Evolutionary conservation across 208 protist genomes (phyloP), one percentile per base, ranked within the genome.

Genomic region (Acanthamoeba lenticulata): DNA sequence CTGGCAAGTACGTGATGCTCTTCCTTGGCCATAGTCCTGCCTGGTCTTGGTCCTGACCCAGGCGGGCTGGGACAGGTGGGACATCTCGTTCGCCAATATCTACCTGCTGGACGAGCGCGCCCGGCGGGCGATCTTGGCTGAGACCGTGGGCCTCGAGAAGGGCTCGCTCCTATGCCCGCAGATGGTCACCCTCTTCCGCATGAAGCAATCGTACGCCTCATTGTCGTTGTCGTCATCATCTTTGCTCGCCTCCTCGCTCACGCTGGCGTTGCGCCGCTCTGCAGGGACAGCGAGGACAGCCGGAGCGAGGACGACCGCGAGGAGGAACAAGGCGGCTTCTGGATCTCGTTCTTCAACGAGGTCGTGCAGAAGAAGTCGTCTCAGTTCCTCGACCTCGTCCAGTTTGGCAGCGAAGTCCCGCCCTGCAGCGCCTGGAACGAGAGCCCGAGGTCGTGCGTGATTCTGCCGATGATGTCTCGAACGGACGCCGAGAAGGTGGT

Each of bases 1-100:
- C 57, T 11, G 85, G 57, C 36, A 65, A 49, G 85, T 74, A 45
- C 49, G 52, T 36, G 36, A n/a, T n/a, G n/a, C n/a, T n/a, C n/a
- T n/a, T 2, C 21, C 11, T 45, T 17, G n/a, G 5, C 79, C 6
- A 5, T 17, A 3, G 1, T 60, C 19, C 40, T 21, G 11, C 32
- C 62, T 40, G 11, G n/a, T 17, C 21, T 21, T 24, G 52, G 79
- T 24, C 6, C 6, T n/a, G 9, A 69, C 21, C 6, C 62, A 38
- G 2, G 17, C 34, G 38, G 11, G 34, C 17, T 7, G 2, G n/a
- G 6, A 40, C 9, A 91, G 60, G n/a, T 91, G 85, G 85, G 85
- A 91, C 34, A 91, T 91, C 24, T 72, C 85, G 27, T 91, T 91
- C n/a, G 85, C 85, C 32, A 72, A 49, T 60, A 65, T 91, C 4